These are phyloP conservation scores for Leccinum boreale DNA, from an alignment of 768 basidiomycete species.

Conservation along the genomic window DNA sequence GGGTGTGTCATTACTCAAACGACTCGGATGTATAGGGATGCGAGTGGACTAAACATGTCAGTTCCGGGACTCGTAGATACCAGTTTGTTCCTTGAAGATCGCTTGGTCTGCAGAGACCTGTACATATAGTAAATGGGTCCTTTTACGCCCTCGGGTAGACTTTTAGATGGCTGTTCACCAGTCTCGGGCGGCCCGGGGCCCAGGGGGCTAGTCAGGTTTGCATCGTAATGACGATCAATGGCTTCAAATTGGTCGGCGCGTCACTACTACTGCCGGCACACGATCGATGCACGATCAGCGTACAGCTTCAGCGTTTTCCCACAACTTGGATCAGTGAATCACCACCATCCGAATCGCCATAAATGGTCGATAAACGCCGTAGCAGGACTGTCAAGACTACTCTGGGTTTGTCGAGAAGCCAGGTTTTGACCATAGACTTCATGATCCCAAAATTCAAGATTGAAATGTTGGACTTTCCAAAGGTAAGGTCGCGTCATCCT, in stretches of 20 bases:
- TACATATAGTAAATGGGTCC: no score
- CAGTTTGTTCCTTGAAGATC: conserved; percentile 18
- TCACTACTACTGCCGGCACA: no score
- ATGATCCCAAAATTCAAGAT: conserved; percentile 82
- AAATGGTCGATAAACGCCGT: conserved; percentile 84
- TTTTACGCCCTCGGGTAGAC: no score
- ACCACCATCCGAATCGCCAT: conserved; percentile 59
- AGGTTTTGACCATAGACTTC: conserved; percentile 85
- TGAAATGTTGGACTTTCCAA: conserved; percentile 89
- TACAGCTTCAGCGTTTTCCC: no score
- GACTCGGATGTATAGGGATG: neutral
- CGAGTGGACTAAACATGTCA: neutral
- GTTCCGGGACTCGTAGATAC: neutral
- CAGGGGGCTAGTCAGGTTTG: no score
- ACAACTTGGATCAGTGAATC: no score
- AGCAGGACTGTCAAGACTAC: conserved; percentile 62
- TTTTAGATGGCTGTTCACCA: no score
- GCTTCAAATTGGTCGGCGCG: no score
- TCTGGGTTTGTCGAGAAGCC: conserved; percentile 85
- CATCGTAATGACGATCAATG: no score
- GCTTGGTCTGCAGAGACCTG: conserved; percentile 14
- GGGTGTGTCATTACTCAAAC: neutral
- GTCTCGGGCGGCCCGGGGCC: no score
- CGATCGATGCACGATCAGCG: no score
- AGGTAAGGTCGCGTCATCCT: conserved; percentile 61